Conservation (phyloP, 768 basidiomycete genomes). For the Flagelloscypha sp. region DNA sequence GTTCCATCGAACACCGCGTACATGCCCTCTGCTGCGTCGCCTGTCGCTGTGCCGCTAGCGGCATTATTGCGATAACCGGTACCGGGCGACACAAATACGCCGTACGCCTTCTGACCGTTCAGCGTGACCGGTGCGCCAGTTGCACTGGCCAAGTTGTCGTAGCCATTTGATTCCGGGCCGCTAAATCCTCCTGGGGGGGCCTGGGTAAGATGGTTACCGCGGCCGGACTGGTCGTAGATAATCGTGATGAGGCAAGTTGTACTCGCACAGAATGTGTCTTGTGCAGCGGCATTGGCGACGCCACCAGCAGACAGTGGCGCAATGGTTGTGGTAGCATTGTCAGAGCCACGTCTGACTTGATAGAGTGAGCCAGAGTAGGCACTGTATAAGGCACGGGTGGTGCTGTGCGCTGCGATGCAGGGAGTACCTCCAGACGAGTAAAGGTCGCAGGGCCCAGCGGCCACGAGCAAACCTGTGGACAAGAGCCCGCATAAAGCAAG, state of each 20-base stretch:
- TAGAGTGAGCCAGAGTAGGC: slow-evolving; percentile 9
- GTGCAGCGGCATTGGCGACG: slow-evolving; percentile 10
- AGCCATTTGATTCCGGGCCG: slow-evolving; percentile 4
- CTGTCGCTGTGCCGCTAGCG: slow-evolving; percentile 10
- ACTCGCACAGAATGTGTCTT: too few relatives aligned
- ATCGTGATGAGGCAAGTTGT: slow-evolving; percentile 11
- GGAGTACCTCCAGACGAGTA: slow-evolving; percentile 3
- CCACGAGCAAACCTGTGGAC: too few relatives aligned
- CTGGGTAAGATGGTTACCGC: slow-evolving; percentile 7
- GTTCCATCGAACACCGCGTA: slow-evolving; percentile 10
- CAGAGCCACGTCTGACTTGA: slow-evolving; percentile 10
- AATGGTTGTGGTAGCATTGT: slow-evolving; percentile 7
- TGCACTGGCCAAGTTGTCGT: slow-evolving; percentile 10
- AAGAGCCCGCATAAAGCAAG: too few relatives aligned
- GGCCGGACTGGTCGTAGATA: slow-evolving; percentile 10
- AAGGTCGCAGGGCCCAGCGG: slow-evolving; percentile 3
- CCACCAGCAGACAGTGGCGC: slow-evolving; percentile 7
- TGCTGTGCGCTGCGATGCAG: too few relatives aligned
- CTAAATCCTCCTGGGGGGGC: too few relatives aligned
- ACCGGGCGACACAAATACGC: slow-evolving; percentile 10
- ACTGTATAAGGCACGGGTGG: slow-evolving; percentile 7
- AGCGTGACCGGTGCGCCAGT: slow-evolving; percentile 9
- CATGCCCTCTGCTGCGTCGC: slow-evolving; percentile 6
- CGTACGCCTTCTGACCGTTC: slow-evolving; percentile 10
- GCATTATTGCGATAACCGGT: too few relatives aligned